phyloP scores from a whole-genome alignment of 352 stramenopile species.

The Phytophthora sp. region DNA sequence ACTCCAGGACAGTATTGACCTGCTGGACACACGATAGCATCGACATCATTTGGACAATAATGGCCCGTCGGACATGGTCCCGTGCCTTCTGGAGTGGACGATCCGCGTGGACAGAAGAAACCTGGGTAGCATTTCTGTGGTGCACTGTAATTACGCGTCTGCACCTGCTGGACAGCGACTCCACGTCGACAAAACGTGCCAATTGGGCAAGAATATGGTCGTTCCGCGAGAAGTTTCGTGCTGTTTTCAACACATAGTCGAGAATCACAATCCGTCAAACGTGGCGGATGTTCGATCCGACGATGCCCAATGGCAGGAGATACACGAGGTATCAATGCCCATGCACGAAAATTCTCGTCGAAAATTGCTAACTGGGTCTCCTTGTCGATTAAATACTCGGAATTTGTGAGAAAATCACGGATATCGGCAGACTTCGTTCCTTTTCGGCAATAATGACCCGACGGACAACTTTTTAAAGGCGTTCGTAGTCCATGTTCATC shows the following conservation, averaged over 20 bases:
- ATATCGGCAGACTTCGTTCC: constrained; percentile 92
- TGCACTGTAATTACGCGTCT: constrained; percentile 91
- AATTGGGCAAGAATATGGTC: constrained; percentile 94
- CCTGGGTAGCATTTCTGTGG: constrained; percentile 95
- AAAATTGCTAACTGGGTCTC: constrained; percentile 77
- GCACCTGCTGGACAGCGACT: constrained; percentile 62
- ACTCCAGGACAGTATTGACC: constrained; percentile 95
- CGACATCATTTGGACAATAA: constrained; percentile 92
- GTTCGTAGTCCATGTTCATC: constrained; percentile 84
- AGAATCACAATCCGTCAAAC: constrained; percentile 48
- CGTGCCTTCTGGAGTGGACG: constrained; percentile 90
- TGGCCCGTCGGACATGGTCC: constrained; percentile 95
- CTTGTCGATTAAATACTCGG: constrained; percentile 60
- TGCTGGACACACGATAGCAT: constrained; percentile 92
- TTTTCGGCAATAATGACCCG: constrained; percentile 93
- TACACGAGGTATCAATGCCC: constrained; percentile 52
- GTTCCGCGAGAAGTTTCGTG: constrained; percentile 74
- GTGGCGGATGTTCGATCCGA: constrained; percentile 69
- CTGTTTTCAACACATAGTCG: constrained; percentile 61
- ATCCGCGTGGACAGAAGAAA: constrained; percentile 96
- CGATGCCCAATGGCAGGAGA: constrained; percentile 61
- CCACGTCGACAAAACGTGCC: constrained; percentile 93
- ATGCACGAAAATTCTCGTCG: constrained; percentile 50
- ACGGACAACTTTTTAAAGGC: constrained; percentile 87
- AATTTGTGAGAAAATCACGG: constrained; percentile 65